phyloP scores from a whole-genome alignment of 1,284 basidiomycete species.

The Entoloma clypeatum region DNA sequence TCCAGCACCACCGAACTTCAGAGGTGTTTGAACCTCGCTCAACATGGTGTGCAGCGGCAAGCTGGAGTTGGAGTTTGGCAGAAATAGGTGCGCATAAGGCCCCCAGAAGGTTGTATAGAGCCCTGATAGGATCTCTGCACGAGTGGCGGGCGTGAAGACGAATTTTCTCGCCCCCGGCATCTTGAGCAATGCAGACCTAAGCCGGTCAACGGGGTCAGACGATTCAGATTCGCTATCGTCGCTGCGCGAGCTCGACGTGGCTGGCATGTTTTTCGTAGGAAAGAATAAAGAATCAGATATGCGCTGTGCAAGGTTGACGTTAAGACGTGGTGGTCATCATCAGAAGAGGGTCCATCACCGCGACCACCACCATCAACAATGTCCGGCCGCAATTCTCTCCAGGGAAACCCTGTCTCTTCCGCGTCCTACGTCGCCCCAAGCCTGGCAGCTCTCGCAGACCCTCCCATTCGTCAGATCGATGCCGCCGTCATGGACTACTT shows the following conservation, averaged over 20 bases:
- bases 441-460: conserved; percentile 56
- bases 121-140: conserved; percentile 73
- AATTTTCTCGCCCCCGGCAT: conserved; percentile 76
- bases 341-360: too few relatives aligned
- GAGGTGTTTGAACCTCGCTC: conserved; percentile 60
- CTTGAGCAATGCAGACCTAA: conserved; percentile 71
- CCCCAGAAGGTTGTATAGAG: conserved; percentile 81
- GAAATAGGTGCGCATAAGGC: conserved; percentile 61
- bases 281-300: too few relatives aligned
- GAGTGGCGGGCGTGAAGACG: conserved; percentile 63
- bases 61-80: conserved; percentile 57
- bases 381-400: conserved; percentile 33
- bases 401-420: conserved; percentile 30
- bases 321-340: too few relatives aligned
- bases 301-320: too few relatives aligned
- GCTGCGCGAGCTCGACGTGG: too few relatives aligned
- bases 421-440: conserved; percentile 32
- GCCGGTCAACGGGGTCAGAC: conserved; percentile 60
- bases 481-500: conserved; percentile 80
- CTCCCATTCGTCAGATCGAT: conserved; percentile 62
- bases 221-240: too few relatives aligned
- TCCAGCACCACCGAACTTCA: conserved; percentile 51
- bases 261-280: too few relatives aligned
- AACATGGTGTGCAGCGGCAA: conserved; percentile 59
- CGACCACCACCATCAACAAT: conserved; percentile 22